A percentile compares a stretch with the other conserved stretches of the same genome.
Conservation (phyloP, 371 early-diverging fungal genomes). For the Mucor sp. region DNA sequence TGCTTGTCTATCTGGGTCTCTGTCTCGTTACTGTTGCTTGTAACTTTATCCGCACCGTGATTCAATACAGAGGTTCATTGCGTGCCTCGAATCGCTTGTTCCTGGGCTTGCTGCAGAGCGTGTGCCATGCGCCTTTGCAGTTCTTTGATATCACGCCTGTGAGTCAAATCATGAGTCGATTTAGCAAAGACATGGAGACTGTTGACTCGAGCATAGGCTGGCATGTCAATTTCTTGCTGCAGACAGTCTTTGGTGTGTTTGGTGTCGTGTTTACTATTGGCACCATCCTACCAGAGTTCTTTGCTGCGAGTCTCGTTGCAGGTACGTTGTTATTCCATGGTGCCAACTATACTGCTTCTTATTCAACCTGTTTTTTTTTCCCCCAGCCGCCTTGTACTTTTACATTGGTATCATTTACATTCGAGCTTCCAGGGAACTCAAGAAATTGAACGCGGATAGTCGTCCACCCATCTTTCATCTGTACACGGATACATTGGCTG, state of each 20-base stretch:
- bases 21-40: slow-evolving; percentile 34
- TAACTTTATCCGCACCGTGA: slow-evolving; percentile 55
- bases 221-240: slow-evolving; percentile 67
- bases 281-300: slow-evolving; percentile 64
- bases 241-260: slow-evolving; percentile 63
- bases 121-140: slow-evolving; percentile 71
- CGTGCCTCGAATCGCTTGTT: slow-evolving; percentile 68
- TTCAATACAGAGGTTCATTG: slow-evolving; percentile 63
- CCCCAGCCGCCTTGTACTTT: slow-evolving; percentile 31
- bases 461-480: slow-evolving; percentile 55
- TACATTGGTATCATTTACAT: slow-evolving; percentile 57
- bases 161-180: slow-evolving; percentile 88
- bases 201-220: slow-evolving; percentile 76
- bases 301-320: slow-evolving; percentile 38
- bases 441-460: slow-evolving; percentile 52
- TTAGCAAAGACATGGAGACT: slow-evolving; percentile 84
- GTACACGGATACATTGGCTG: slow-evolving; percentile 58
- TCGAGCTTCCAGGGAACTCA: slow-evolving; percentile 55
- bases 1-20: slow-evolving; percentile 35
- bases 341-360: neutral
- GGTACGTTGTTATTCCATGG: slow-evolving; percentile 18
- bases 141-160: slow-evolving; percentile 90
- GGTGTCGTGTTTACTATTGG: slow-evolving; percentile 74
- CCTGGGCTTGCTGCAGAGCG: slow-evolving; percentile 54
- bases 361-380: neutral